Evolutionary conservation across 2,329 filamentous ascomycete species (phyloP), one percentile per base, ranked within the genome.

Genomic region (Apiospora phragmitis): DNA sequence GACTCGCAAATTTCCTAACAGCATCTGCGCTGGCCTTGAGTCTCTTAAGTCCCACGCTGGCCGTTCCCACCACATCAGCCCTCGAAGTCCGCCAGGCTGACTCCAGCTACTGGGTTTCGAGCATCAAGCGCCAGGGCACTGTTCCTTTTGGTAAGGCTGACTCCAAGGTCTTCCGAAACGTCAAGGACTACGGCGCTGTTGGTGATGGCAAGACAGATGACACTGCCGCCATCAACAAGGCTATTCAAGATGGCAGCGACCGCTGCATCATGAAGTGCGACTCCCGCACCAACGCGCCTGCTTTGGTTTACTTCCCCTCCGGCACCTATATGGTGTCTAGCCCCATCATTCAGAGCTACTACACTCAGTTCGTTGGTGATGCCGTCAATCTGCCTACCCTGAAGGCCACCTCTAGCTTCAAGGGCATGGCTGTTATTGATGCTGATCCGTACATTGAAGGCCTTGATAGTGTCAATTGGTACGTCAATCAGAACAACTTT

Each of bases 291-390:
- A 88, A 89, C n/a, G 90, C 90, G 1, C 95, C 95, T 0, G 95
- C 94, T 35, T 84, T 98, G 18, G 90, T 98, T 69, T 98, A 97
- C 85, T 97, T 98, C 85, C 95, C 94, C 49, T 86, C 93, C 14
- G 95, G 95, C 74, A 97, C 91, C 70, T 98, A 98, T 79, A 78
- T 93, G 24, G 91, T 98, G 76, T 94, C 90, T 79, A 88, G 86
- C 77, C 93, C 95, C 29, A 89, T 98, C 74, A 83, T 94, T 68
- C 92, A 94, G 80, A 92, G 92, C 81, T 98, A 98, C 86, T 97
- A 97, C 85, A 97, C 95, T 12, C 94, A 98, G 80, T 89, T 98
- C 72, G 86, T 98, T 45, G 95, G 95, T 70, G 94, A 98, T 83
- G 90, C 92, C 67, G 79, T 89, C 76, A 85, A 88, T 73, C 81